Conservation (phyloP, 176 grass and related monocot species). For the Chrysopogon serrulatus region DNA sequence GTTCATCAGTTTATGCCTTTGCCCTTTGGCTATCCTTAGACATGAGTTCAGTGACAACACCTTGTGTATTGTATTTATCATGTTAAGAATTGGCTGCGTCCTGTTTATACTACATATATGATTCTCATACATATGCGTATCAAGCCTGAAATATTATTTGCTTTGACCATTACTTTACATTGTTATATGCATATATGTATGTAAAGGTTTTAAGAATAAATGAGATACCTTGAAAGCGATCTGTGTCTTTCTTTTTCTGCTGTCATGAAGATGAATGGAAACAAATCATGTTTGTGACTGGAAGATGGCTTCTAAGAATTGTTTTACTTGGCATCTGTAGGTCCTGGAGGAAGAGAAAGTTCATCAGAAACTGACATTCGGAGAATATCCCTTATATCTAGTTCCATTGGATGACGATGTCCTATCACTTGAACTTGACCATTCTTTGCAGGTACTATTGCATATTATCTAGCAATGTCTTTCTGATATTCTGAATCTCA, state of each 20-base stretch:
- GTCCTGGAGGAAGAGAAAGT: constrained; percentile 96
- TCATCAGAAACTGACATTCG: constrained; percentile 66
- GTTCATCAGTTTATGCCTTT: neutral
- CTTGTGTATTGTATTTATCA: neutral
- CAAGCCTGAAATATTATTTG: neutral
- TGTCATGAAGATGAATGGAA: neutral
- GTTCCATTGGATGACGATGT: constrained; percentile 93
- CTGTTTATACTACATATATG: neutral
- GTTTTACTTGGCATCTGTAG: constrained; percentile 34
- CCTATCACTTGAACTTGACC: constrained; percentile 86
- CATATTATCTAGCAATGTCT: neutral
- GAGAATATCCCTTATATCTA: constrained; percentile 88
- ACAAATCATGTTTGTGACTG: neutral
- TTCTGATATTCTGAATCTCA: constrained; percentile 18
- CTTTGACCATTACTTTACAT: neutral
- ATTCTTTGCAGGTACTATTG: constrained; percentile 68
- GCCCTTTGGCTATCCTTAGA: neutral
- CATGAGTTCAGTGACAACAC: neutral
- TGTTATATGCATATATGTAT: neutral
- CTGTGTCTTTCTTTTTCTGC: neutral
- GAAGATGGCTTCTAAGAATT: neutral
- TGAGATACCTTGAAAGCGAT: neutral
- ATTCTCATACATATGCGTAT: neutral
- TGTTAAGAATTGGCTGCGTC: neutral
- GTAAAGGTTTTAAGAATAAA: neutral